Evolutionary conservation across 495 filamentous ascomycete species (phyloP).

Genomic region (Daldinia vernicosa): DNA sequence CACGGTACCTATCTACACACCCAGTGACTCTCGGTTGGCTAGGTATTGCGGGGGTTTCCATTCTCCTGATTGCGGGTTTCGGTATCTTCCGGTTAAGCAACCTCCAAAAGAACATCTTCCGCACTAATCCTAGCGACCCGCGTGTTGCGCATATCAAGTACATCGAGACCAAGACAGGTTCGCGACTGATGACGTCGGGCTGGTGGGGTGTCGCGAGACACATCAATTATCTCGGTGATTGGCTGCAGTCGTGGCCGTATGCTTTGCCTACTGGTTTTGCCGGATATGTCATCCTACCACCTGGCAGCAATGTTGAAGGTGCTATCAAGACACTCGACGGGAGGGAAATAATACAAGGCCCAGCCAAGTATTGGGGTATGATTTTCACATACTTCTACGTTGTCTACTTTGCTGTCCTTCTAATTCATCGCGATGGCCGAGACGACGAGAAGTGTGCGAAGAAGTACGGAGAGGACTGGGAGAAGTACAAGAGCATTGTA

Average conservation of each 20-base stretch:
- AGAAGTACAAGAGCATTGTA: slow-evolving; percentile 84
- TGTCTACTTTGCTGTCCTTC: slow-evolving; percentile 87
- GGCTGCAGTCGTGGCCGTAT: slow-evolving; percentile 93
- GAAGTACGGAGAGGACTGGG: slow-evolving; percentile 97
- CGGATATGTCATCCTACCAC: slow-evolving; percentile 71
- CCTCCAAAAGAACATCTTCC: slow-evolving; percentile 93
- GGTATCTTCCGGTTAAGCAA: slow-evolving; percentile 92
- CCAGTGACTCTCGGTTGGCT: slow-evolving; percentile 76
- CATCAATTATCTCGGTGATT: slow-evolving; percentile 98
- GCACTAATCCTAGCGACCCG: slow-evolving; percentile 86
- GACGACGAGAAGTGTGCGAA: slow-evolving; percentile 91
- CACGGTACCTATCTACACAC: slow-evolving; percentile 86
- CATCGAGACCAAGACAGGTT: slow-evolving; percentile 85
- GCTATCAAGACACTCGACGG: slow-evolving; percentile 66
- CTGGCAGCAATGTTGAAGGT: slow-evolving; percentile 55
- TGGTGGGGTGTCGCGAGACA: slow-evolving; percentile 96
- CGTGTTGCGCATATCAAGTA: slow-evolving; percentile 81
- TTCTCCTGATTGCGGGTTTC: slow-evolving; percentile 75
- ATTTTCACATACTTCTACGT: slow-evolving; percentile 95
- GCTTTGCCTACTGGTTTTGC: slow-evolving; percentile 88
- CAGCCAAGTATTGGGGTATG: slow-evolving; percentile 81
- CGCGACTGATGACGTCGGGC: slow-evolving; percentile 81
- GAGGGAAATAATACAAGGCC: slow-evolving; percentile 72
- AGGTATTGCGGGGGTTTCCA: slow-evolving; percentile 69
- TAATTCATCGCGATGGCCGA: slow-evolving; percentile 88